phyloP scores from a whole-genome alignment of 257 asterid species.

The Hygrophila difformis region DNA sequence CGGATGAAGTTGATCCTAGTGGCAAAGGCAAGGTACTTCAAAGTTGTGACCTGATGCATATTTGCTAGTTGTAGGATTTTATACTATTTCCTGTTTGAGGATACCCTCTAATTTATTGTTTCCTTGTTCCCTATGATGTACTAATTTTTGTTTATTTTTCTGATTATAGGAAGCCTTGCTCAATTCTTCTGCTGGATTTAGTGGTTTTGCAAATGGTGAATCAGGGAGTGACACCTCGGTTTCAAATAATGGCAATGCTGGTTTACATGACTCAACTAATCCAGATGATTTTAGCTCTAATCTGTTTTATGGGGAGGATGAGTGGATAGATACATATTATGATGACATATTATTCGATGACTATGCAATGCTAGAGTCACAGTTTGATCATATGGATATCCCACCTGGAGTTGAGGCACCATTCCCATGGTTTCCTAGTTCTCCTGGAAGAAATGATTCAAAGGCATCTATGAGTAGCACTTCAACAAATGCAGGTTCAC shows the following conservation, averaged over 20 bases:
- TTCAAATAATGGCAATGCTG: slow-evolving; percentile 22
- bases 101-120: slow-evolving; percentile 4
- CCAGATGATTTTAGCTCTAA: slow-evolving; percentile 37
- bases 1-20: slow-evolving; percentile 29
- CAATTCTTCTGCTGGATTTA: slow-evolving; percentile 22
- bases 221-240: slow-evolving; percentile 23
- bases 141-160: slow-evolving; percentile 12
- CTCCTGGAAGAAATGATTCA: slow-evolving; percentile 19
- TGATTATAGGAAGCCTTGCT: slow-evolving; percentile 34
- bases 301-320: slow-evolving; percentile 42
- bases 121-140: background rate
- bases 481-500: slow-evolving; percentile 25
- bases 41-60: slow-evolving; percentile 3
- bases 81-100: background rate
- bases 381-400: slow-evolving; percentile 63
- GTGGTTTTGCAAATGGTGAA: slow-evolving; percentile 26
- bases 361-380: slow-evolving; percentile 38
- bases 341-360: slow-evolving; percentile 46
- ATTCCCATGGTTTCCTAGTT: slow-evolving; percentile 53
- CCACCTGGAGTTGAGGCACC: slow-evolving; percentile 82
- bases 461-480: slow-evolving; percentile 26
- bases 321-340: slow-evolving; percentile 36
- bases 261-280: slow-evolving; percentile 21
- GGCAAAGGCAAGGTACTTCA: slow-evolving; percentile 63
- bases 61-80: background rate